Evolutionary conservation across 179 eudicot genomes (phyloP).

Genomic region (Monotropa hypopitys): DNA sequence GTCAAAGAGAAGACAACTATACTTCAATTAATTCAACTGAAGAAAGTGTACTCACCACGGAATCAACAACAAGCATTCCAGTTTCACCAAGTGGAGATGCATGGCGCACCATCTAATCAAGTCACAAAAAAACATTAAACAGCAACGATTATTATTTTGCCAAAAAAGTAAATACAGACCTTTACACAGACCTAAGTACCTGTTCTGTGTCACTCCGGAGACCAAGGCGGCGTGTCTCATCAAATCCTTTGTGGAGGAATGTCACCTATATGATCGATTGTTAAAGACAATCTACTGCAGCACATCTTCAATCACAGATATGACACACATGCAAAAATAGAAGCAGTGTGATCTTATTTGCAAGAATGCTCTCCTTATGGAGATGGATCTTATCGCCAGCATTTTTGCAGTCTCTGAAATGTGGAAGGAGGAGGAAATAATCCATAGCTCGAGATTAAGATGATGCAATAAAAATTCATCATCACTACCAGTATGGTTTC

Average conservation of each 20-base stretch:
- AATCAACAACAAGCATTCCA: constrained; percentile 97
- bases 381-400: background rate
- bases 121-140: constrained; percentile 2
- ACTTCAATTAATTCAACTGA: background rate
- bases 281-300: background rate
- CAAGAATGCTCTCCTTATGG: background rate
- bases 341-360: background rate
- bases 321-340: background rate
- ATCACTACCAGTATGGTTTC: background rate
- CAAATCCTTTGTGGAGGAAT: constrained; percentile 94
- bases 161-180: background rate
- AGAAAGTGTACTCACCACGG: constrained; percentile 57
- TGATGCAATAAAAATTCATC: background rate
- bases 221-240: constrained; percentile 95
- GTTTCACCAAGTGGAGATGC: constrained; percentile 83
- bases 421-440: background rate
- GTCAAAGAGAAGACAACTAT: background rate
- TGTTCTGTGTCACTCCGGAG: constrained; percentile 73
- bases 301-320: background rate
- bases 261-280: constrained; percentile 44
- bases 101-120: constrained; percentile 68
- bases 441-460: background rate
- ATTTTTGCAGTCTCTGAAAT: background rate
- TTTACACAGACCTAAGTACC: constrained; percentile 29
- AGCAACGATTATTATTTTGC: background rate